These are phyloP conservation scores for Globisporangium middletonii DNA, from an alignment of 352 stramenopile genomes.

Conservation along the genomic window DNA sequence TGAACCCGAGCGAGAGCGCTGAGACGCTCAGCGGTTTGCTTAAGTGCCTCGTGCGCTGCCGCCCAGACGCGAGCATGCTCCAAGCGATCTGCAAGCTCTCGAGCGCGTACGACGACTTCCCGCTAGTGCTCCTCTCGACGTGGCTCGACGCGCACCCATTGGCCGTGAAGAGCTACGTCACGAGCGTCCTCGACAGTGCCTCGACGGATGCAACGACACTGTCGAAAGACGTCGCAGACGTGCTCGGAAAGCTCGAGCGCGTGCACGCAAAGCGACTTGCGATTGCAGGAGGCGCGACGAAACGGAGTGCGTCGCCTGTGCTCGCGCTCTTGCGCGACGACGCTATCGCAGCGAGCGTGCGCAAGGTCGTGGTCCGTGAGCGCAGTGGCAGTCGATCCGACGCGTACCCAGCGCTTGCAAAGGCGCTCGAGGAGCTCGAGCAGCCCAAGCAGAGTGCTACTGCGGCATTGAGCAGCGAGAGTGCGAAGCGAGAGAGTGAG, in stretches of 20 bases:
- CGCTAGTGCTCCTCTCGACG: constrained; percentile 50
- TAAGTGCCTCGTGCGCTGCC: constrained; percentile 71
- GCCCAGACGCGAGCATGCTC: constrained; percentile 55
- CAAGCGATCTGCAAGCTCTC: constrained; percentile 75
- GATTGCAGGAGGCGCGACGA: background rate
- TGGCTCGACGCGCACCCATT: constrained; percentile 69
- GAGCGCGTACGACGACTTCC: constrained; percentile 55
- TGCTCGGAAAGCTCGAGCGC: constrained; percentile 59
- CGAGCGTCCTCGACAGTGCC: constrained; percentile 34
- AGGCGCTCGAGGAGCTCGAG: constrained; percentile 8
- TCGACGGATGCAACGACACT: background rate
- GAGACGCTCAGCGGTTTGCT: constrained; percentile 73
- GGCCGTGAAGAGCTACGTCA: constrained; percentile 52
- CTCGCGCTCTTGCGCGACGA: constrained; percentile 45
- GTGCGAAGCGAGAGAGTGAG: constrained; percentile 1
- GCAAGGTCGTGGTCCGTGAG: constrained; percentile 23
- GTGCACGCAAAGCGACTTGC: constrained; percentile 35
- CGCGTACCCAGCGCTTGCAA: constrained; percentile 16
- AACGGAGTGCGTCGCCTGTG: constrained; percentile 2
- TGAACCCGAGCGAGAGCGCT: constrained; percentile 59
- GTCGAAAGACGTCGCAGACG: constrained; percentile 41
- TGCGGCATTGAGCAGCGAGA: background rate
- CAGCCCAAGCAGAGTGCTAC: background rate
- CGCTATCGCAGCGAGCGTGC: constrained; percentile 25
- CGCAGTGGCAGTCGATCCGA: background rate